Conservation (phyloP, 2,329 filamentous ascomycete species). For the Trichophyton benhamiae region DNA sequence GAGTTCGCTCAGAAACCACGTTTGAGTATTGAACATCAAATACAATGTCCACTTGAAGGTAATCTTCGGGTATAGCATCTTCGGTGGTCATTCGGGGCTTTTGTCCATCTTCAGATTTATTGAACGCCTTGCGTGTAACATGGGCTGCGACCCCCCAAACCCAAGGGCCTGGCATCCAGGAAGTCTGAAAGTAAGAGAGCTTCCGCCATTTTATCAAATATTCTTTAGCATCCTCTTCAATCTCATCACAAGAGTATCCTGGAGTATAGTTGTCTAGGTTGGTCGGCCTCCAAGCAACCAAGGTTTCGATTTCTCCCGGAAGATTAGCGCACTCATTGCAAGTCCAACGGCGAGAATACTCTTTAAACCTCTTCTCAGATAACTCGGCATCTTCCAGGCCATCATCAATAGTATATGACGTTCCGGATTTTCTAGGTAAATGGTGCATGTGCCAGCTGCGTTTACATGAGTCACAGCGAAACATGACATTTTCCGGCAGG, state of each 20-base stretch:
- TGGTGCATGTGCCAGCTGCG: conserved; percentile 77
- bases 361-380: conserved; percentile 48
- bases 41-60: conserved; percentile 74
- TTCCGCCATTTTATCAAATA: conserved; percentile 84
- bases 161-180: conserved; percentile 86
- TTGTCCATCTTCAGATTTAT: conserved; percentile 51
- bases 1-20: conserved; percentile 44
- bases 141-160: conserved; percentile 57
- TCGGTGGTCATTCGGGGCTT: conserved; percentile 57
- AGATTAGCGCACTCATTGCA: conserved; percentile 64
- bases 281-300: conserved; percentile 78
- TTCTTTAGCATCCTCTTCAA: conserved; percentile 70
- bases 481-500: conserved; percentile 63
- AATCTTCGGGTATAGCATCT: conserved; percentile 81
- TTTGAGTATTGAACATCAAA: conserved; percentile 62
- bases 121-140: conserved; percentile 61
- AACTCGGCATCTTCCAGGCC: conserved; percentile 23
- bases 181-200: conserved; percentile 67
- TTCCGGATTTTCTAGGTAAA: conserved; percentile 43
- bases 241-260: conserved; percentile 41
- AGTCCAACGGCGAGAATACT: conserved; percentile 64
- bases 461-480: conserved; percentile 66
- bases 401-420: conserved; percentile 17
- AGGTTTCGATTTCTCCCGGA: conserved; percentile 55
- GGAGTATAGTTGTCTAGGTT: conserved; percentile 45